These are phyloP conservation scores for Nannizziopsis barbatae DNA, from an alignment of 2,329 filamentous ascomycete genomes.

Conservation along the genomic window DNA sequence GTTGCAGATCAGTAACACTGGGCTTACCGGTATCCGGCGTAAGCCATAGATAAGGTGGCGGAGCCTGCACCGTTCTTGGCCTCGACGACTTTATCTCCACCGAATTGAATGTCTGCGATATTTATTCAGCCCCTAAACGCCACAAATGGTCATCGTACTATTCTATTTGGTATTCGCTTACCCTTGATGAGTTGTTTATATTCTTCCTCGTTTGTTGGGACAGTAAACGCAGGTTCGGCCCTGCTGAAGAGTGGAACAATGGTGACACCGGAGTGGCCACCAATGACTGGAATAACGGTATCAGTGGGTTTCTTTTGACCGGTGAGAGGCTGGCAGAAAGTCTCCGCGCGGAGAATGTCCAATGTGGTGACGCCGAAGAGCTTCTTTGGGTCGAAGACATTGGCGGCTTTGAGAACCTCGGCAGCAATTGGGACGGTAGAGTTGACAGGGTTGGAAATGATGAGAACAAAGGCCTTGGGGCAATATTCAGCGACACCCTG, in stretches of 20 bases:
- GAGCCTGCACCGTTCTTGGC: conserved; percentile 87
- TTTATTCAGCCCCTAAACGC: neutral
- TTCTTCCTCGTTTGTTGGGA: conserved; percentile 63
- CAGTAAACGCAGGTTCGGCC: conserved; percentile 64
- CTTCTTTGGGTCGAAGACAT: conserved; percentile 87
- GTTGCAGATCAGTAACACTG: conserved; percentile 7
- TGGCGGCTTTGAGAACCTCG: conserved; percentile 87
- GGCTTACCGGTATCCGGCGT: conserved; percentile 76
- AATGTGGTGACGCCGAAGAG: conserved; percentile 98
- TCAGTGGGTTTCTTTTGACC: conserved; percentile 74
- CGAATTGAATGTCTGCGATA: conserved; percentile 67
- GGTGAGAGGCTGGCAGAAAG: conserved; percentile 77
- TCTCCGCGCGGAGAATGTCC: conserved; percentile 95
- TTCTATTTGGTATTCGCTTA: conserved; percentile 26
- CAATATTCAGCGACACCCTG: conserved; percentile 76
- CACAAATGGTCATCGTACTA: neutral
- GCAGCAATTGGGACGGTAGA: conserved; percentile 95
- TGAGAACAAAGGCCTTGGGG: conserved; percentile 86
- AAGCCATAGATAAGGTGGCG: conserved; percentile 88
- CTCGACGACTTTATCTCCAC: conserved; percentile 93
- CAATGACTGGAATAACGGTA: conserved; percentile 80
- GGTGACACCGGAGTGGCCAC: conserved; percentile 94
- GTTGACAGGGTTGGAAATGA: conserved; percentile 99
- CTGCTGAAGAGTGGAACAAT: conserved; percentile 97
- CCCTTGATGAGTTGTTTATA: conserved; percentile 84